phyloP scores from a whole-genome alignment of 2,329 filamentous ascomycete genomes.

The Colletotrichum camelliae region DNA sequence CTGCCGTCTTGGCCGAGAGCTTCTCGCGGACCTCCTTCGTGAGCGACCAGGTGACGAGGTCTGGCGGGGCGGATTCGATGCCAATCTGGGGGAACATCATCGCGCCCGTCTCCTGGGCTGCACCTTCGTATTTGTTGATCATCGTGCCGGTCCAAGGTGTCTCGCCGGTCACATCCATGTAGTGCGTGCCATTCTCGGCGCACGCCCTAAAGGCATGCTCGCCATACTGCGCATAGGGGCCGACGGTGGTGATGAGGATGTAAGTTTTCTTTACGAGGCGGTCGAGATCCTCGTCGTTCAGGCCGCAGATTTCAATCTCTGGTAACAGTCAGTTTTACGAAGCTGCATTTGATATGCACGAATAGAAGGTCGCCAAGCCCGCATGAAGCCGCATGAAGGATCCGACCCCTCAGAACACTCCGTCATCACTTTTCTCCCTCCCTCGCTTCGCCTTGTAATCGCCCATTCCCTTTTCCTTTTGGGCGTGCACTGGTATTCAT shows the following conservation, averaged over 20 bases:
- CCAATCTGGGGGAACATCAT: constrained; percentile 67
- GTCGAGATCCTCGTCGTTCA: constrained; percentile 51
- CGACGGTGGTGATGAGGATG: constrained; percentile 63
- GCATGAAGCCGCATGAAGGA: background rate
- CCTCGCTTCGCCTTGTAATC: background rate
- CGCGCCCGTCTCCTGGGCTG: constrained; percentile 59
- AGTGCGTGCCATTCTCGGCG: constrained; percentile 67
- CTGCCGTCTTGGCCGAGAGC: constrained; percentile 53
- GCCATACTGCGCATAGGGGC: constrained; percentile 62
- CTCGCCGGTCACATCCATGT: constrained; percentile 69
- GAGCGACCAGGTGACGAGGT: constrained; percentile 62
- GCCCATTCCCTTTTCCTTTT: background rate
- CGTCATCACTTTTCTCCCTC: background rate
- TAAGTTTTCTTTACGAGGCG: constrained; percentile 61
- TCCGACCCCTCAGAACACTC: background rate
- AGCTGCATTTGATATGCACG: background rate
- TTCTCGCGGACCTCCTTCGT: constrained; percentile 55
- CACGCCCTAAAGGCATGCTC: constrained; percentile 66
- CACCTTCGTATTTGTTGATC: constrained; percentile 62
- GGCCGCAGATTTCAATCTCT: constrained; percentile 59
- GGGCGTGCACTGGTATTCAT: background rate
- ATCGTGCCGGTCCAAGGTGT: constrained; percentile 62
- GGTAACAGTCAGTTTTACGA: background rate
- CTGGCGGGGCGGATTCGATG: constrained; percentile 66
- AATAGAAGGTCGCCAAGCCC: background rate